phyloP scores from a whole-genome alignment of 2,329 filamentous ascomycete genomes.

The Aphanocladium album region DNA sequence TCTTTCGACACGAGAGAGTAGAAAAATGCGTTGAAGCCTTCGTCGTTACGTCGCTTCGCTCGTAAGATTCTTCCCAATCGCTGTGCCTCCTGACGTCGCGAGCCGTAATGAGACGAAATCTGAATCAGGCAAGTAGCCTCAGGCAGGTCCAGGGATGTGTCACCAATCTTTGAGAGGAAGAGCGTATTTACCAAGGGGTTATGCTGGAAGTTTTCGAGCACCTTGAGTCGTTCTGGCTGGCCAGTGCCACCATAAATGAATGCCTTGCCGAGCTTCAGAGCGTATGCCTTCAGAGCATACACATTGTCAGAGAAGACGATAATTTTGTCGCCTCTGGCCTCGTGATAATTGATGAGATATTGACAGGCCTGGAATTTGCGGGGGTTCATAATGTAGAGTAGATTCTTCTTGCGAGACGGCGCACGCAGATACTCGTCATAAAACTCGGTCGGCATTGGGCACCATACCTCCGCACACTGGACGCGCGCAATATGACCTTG shows the following conservation, averaged over 20 bases:
- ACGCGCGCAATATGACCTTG: constrained; percentile 96
- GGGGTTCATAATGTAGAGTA: constrained; percentile 94
- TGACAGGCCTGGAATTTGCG: constrained; percentile 96
- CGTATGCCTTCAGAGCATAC: constrained; percentile 83
- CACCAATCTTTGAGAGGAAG: constrained; percentile 95
- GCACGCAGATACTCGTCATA: constrained; percentile 87
- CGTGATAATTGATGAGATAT: constrained; percentile 97
- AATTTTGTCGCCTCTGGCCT: constrained; percentile 90
- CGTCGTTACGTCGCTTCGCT: constrained; percentile 92
- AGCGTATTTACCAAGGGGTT: constrained; percentile 87
- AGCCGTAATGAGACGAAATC: constrained; percentile 96
- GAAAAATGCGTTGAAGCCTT: constrained; percentile 98
- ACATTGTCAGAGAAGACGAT: constrained; percentile 99
- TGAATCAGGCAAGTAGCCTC: constrained; percentile 97
- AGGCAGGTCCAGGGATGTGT: constrained; percentile 94
- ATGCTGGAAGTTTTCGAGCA: constrained; percentile 92
- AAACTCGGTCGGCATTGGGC: constrained; percentile 97
- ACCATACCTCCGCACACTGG: constrained; percentile 98
- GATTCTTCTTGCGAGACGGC: constrained; percentile 43
- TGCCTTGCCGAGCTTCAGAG: constrained; percentile 75
- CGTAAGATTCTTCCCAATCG: constrained; percentile 87
- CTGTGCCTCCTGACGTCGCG: constrained; percentile 92
- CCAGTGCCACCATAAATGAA: constrained; percentile 89
- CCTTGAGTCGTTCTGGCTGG: constrained; percentile 77
- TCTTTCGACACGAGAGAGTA: constrained; percentile 97